phyloP scores from a whole-genome alignment of 257 asterid genomes.

The Nicotiana attenuata region DNA sequence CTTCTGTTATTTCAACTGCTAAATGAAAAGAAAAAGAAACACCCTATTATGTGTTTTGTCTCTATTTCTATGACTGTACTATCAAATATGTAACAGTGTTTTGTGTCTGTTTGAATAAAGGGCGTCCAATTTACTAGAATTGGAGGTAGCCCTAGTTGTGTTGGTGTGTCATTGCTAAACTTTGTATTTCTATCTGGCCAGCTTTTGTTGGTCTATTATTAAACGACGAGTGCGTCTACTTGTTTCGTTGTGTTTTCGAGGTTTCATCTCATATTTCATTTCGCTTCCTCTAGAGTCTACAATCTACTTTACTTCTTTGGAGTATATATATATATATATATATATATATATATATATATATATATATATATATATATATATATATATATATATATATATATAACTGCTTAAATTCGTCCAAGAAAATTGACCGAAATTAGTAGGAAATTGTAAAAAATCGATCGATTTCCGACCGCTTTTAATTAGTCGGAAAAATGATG shows the following conservation, averaged over 20 bases:
- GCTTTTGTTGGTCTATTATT: background rate
- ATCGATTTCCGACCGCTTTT: no score
- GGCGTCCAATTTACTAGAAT: background rate
- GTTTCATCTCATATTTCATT: no score
- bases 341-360: no score
- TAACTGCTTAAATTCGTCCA: no score
- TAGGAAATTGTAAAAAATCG: no score
- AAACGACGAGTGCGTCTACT: no score
- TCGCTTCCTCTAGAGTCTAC: background rate
- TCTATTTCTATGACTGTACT: background rate
- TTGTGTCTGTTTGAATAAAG: background rate
- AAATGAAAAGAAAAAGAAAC: background rate
- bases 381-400: no score
- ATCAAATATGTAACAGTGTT: background rate
- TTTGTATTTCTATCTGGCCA: background rate
- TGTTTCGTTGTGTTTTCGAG: no score
- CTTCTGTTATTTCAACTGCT: conserved; percentile 17
- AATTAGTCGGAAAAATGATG: no score
- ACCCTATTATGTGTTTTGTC: background rate
- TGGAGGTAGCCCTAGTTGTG: background rate
- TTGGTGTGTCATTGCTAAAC: background rate
- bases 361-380: no score
- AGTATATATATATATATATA: no score
- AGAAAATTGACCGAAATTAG: no score
- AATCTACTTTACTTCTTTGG: background rate